A percentile compares a stretch with the other conserved stretches of the same genome.
Conservation (phyloP, 2,329 filamentous ascomycete genomes). For the Ploettnerulaceae sp. region DNA sequence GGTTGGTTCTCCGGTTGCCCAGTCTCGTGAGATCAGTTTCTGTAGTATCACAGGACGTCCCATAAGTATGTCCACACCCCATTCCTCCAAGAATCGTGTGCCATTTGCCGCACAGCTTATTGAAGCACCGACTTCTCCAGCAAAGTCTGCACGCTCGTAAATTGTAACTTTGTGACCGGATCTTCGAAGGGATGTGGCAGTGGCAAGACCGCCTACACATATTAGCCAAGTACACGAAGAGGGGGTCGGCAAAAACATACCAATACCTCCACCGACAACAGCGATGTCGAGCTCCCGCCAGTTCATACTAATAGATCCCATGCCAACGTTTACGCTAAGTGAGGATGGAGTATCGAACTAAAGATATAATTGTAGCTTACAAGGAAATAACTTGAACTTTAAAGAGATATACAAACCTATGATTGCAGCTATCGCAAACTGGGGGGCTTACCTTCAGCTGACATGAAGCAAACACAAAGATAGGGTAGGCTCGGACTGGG, state of each 20-base stretch:
- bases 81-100: conserved; percentile 64
- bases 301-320: conserved; percentile 19
- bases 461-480: conserved; percentile 1
- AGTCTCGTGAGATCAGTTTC: conserved; percentile 65
- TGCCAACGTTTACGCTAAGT: conserved; percentile 1
- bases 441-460: background rate
- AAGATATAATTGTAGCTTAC: background rate
- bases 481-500: conserved; percentile 6
- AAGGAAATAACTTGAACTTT: background rate
- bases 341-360: background rate
- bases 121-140: conserved; percentile 63
- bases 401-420: conserved; percentile 1
- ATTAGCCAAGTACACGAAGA: background rate
- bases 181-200: conserved; percentile 47
- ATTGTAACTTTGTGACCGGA: conserved; percentile 54
- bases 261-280: conserved; percentile 23
- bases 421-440: background rate
- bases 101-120: conserved; percentile 66
- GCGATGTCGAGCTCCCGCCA: conserved; percentile 20
- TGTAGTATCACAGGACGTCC: conserved; percentile 61
- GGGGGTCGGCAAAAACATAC: conserved; percentile 4
- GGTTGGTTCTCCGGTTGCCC: conserved; percentile 62
- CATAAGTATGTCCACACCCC: conserved; percentile 58
- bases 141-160: conserved; percentile 62
- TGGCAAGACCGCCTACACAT: conserved; percentile 43